These are phyloP conservation scores for Hypoxylon trugodes DNA, from an alignment of 495 filamentous ascomycete genomes.

Conservation along the genomic window DNA sequence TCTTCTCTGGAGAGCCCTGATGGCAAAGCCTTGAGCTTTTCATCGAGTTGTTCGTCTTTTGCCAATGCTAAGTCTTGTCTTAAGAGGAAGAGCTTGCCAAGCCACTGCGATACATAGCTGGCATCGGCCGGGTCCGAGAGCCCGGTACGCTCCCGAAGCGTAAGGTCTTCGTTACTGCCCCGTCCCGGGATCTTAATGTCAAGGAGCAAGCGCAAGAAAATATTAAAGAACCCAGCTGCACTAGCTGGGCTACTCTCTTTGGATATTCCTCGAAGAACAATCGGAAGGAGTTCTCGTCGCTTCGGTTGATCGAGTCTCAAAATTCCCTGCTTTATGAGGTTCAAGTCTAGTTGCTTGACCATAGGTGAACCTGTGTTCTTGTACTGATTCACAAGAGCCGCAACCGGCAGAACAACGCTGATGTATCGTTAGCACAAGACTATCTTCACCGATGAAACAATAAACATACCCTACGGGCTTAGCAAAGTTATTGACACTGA, in stretches of 20 bases:
- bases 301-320: slow-evolving; percentile 65
- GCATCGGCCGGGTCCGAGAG: slow-evolving; percentile 73
- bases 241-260: slow-evolving; percentile 67
- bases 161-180: slow-evolving; percentile 78
- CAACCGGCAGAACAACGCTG: slow-evolving; percentile 83
- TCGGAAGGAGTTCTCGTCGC: slow-evolving; percentile 69
- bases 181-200: slow-evolving; percentile 76
- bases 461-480: slow-evolving; percentile 51
- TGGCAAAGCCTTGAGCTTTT: slow-evolving; percentile 55
- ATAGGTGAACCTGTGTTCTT: slow-evolving; percentile 76
- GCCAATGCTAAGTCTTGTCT: slow-evolving; percentile 49
- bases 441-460: not conserved
- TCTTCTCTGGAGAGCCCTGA: slow-evolving; percentile 77
- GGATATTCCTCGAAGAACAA: slow-evolving; percentile 75
- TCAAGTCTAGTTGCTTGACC: slow-evolving; percentile 86
- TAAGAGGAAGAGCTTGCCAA: slow-evolving; percentile 82
- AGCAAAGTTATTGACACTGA: slow-evolving; percentile 54
- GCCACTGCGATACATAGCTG: slow-evolving; percentile 75
- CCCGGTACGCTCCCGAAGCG: slow-evolving; percentile 69
- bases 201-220: slow-evolving; percentile 77
- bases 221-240: slow-evolving; percentile 83
- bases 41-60: slow-evolving; percentile 41
- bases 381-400: slow-evolving; percentile 85
- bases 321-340: slow-evolving; percentile 89
- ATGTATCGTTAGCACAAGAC: slow-evolving; percentile 20